Conservation (phyloP, 192 early-diverging fungal species). For the Backusella tarrabulga region DNA sequence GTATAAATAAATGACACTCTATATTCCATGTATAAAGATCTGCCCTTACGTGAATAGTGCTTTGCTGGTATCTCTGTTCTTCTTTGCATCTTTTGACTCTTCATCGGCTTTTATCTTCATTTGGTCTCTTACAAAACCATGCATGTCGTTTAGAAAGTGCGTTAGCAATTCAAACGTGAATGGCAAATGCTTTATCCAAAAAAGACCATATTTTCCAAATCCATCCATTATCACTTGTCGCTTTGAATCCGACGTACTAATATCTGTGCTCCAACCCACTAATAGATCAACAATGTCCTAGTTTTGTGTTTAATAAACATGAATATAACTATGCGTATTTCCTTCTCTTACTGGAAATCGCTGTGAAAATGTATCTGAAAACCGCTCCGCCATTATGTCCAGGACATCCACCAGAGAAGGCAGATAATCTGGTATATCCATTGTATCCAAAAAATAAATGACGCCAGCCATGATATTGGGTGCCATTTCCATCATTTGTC, state of each 20-base stretch:
- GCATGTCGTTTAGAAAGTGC: constrained; percentile 55
- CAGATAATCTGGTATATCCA: constrained; percentile 21
- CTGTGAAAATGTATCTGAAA: constrained; percentile 3
- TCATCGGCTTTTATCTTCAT: neutral
- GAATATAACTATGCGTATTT: neutral
- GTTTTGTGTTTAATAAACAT: neutral
- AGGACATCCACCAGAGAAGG: constrained; percentile 12
- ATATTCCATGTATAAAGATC: neutral
- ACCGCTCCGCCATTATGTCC: neutral
- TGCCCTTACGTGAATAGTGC: constrained; percentile 20
- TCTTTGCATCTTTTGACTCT: neutral
- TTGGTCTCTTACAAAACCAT: constrained; percentile 14
- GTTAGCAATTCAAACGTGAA: constrained; percentile 52
- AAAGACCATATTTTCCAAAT: constrained; percentile 39
- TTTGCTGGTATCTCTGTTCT: constrained; percentile 3
- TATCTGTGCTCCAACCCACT: constrained; percentile 69
- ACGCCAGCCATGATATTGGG: constrained; percentile 16
- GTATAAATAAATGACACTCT: neutral
- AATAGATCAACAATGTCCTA: constrained; percentile 64
- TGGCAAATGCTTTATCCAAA: constrained; percentile 44
- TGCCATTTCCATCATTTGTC: constrained; percentile 10
- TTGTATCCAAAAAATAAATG: constrained; percentile 26
- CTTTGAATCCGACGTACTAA: constrained; percentile 36
- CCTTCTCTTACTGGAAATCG: constrained; percentile 17
- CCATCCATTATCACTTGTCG: constrained; percentile 34